A percentile compares a stretch with the other conserved stretches of the same genome.
phyloP scores from a whole-genome alignment of 305 asterid species.

The Lippia alba region DNA sequence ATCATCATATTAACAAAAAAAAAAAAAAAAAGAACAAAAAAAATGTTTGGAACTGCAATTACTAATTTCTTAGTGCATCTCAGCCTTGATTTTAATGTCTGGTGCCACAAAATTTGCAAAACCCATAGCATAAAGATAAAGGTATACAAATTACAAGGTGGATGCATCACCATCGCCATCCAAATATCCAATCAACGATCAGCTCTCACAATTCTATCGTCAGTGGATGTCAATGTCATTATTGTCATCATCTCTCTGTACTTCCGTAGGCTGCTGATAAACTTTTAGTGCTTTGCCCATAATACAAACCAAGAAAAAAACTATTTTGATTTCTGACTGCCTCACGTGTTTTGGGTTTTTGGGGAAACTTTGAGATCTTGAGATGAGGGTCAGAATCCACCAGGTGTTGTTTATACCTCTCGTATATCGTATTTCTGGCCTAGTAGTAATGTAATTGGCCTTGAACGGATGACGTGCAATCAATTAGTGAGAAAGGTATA shows the following conservation, averaged over 20 bases:
- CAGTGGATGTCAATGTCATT: not conserved
- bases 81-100: too few relatives aligned
- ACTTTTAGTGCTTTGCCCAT: conserved; percentile 26
- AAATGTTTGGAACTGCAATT: too few relatives aligned
- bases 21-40: too few relatives aligned
- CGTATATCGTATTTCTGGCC: too few relatives aligned
- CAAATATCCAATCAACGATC: conserved; percentile 1
- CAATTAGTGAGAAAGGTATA: too few relatives aligned
- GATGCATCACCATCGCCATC: not conserved
- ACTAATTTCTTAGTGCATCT: too few relatives aligned
- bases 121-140: too few relatives aligned
- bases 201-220: not conserved
- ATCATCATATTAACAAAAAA: not conserved
- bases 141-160: too few relatives aligned
- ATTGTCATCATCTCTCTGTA: not conserved
- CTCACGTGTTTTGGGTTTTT: conserved; percentile 18
- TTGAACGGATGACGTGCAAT: too few relatives aligned
- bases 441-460: too few relatives aligned
- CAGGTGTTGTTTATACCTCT: not conserved
- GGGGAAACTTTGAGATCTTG: not conserved
- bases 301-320: not conserved
- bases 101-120: too few relatives aligned
- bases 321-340: not conserved
- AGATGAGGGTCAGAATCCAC: not conserved
- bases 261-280: not conserved